A percentile compares a stretch with the other conserved stretches of the same genome.
Conservation (phyloP, 2,329 filamentous ascomycete species). For the Aspergillus hortae region DNA sequence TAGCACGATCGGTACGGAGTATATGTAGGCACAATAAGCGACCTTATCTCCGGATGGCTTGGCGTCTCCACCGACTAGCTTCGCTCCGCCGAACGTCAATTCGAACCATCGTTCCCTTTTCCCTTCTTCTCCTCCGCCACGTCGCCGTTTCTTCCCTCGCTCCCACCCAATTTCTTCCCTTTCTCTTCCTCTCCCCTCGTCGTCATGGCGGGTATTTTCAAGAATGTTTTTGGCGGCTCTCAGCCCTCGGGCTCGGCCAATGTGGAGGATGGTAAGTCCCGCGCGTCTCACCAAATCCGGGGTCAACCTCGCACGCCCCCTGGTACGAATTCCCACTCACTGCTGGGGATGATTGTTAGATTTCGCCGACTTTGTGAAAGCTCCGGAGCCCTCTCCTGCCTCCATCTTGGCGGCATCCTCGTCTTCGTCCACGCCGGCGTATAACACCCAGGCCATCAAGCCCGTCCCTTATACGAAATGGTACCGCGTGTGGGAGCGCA, state of each 20-base stretch:
- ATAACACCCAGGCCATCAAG: slow-evolving; percentile 48
- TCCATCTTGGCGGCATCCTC: slow-evolving; percentile 43
- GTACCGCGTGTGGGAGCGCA: slow-evolving; percentile 95
- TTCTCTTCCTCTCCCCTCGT: slow-evolving; percentile 17
- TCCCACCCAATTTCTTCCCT: slow-evolving; percentile 13
- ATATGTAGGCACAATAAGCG: background rate
- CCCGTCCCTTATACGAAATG: slow-evolving; percentile 78
- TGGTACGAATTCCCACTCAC: too few species aligned
- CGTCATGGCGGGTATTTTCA: slow-evolving; percentile 38
- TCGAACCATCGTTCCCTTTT: slow-evolving; percentile 14
- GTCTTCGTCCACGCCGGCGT: slow-evolving; percentile 35
- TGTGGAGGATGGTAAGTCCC: slow-evolving; percentile 34
- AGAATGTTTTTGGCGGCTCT: slow-evolving; percentile 38
- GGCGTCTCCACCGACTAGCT: slow-evolving; percentile 14
- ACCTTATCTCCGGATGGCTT: background rate
- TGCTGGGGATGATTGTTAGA: slow-evolving; percentile 50
- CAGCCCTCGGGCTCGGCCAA: slow-evolving; percentile 27
- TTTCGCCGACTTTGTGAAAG: slow-evolving; percentile 89
- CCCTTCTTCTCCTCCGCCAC: slow-evolving; percentile 17
- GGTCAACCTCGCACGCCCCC: background rate
- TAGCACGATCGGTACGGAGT: background rate
- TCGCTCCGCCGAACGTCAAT: slow-evolving; percentile 22
- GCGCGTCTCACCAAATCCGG: slow-evolving; percentile 1
- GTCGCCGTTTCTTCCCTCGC: slow-evolving; percentile 8
- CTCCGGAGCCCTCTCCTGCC: slow-evolving; percentile 61